Conservation (phyloP, 1,139 yeast species). For the Suhomyces wounanorum region DNA sequence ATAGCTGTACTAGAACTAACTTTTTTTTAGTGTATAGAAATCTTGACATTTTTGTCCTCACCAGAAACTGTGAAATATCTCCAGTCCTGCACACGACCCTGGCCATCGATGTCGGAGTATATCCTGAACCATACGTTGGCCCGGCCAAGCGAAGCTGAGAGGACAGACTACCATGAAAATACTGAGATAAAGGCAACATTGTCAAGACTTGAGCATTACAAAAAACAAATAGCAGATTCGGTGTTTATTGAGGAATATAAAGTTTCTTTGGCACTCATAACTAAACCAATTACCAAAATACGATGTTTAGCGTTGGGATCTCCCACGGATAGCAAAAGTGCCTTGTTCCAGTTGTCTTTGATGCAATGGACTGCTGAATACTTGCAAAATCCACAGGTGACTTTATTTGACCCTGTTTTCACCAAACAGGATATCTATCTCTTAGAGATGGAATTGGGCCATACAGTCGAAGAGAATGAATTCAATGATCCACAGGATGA, state of each 20-base stretch:
- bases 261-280: slow-evolving; percentile 13
- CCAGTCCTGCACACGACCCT: slow-evolving; percentile 4
- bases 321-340: slow-evolving; percentile 56
- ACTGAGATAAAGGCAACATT: not conserved
- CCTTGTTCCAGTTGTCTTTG: slow-evolving; percentile 66
- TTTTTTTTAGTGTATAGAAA: too few relatives aligned
- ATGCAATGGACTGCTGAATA: slow-evolving; percentile 39
- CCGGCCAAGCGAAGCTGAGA: not conserved
- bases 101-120: slow-evolving; percentile 10
- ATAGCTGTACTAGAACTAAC: too few relatives aligned
- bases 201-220: slow-evolving; percentile 18
- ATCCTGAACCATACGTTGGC: slow-evolving; percentile 5
- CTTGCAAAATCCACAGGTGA: slow-evolving; percentile 31
- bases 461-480: slow-evolving; percentile 24
- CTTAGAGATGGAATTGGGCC: slow-evolving; percentile 23
- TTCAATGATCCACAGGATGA: slow-evolving; percentile 16
- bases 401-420: slow-evolving; percentile 69
- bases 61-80: not conserved
- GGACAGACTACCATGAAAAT: not conserved
- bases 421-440: slow-evolving; percentile 41
- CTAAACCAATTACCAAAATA: slow-evolving; percentile 30
- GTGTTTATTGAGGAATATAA: slow-evolving; percentile 25
- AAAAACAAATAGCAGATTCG: not conserved
- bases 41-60: too few relatives aligned
- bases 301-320: slow-evolving; percentile 77